Base-by-base conservation (phyloP, 768 basidiomycete genomes). In the Termitomyces sp. region DNA sequence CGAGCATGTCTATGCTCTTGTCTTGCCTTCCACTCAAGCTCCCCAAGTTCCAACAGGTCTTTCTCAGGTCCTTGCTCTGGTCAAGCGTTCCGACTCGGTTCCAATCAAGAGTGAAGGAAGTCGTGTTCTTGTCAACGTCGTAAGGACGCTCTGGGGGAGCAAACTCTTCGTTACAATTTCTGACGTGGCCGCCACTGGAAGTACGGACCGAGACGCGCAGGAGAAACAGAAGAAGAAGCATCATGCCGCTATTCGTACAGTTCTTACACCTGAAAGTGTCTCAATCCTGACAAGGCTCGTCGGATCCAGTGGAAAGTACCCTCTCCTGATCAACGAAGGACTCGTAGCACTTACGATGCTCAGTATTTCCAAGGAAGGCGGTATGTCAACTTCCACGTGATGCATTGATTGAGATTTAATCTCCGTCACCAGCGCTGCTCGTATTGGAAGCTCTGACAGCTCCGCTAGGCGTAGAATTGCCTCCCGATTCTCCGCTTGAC, bases 31-130 rank as follows among this genome's bases (percentile, higher is more conserved):
- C 11, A 65, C 61, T 49, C 59, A 64, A 47, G 64, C 67, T 3
- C 44, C 70, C 2, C 41, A 67, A n/a, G 62, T 64, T 17, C 62
- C 73, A 1, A 82, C 81, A 23, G 82, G 85, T 1, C 72, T 94
- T 41, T 73, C 82, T 5, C 84, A 84, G 56, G 80, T 98, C 44
- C 75, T 97, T 32, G 82, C 81, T 6, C 78, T 99, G 19, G 78
- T 89, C 28, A 78, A 79, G 49, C 86, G 93, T 41, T 88, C 93
- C 5, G 89, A 95, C 63, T 88, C 88, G 19, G 73, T 90, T 2
- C 83, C 91, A 1, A 76, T 95, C 35, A 89, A 88, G 70, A 94
- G 89, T 66, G 96, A 99, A 73, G 90, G 90, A 30, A 88, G 93
- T 17, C 85, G 96, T 19, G 83, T 95, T 3, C 73, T 97, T 41